Evolutionary conservation across 768 basidiomycete species (phyloP).

Genomic region (Trichaptum fuscoviolaceum): DNA sequence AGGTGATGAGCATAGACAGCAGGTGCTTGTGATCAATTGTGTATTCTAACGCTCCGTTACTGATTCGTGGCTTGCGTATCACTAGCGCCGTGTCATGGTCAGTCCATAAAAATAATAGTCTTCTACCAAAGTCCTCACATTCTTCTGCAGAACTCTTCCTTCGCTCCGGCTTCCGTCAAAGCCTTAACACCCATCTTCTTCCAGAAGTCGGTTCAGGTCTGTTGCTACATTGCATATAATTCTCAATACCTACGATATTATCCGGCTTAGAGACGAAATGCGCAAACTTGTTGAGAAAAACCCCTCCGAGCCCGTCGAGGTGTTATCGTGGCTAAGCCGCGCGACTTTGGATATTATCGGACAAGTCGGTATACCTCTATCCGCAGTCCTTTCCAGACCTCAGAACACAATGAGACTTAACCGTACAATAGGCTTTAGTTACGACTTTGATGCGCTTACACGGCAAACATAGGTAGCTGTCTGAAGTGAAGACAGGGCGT

Average conservation of each 20-base stretch:
- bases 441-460: slow-evolving; percentile 30
- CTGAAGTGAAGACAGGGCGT: no score
- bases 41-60: background rate
- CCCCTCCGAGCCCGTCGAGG: slow-evolving; percentile 16
- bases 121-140: background rate
- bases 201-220: slow-evolving; percentile 5
- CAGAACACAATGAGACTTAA: no score
- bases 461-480: no score
- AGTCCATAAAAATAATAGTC: background rate
- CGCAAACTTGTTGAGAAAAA: slow-evolving; percentile 26
- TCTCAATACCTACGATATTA: background rate
- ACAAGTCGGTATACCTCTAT: slow-evolving; percentile 14
- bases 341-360: slow-evolving; percentile 22
- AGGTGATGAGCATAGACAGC: slow-evolving; percentile 33
- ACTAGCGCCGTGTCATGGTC: slow-evolving; percentile 27
- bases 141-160: slow-evolving; percentile 6
- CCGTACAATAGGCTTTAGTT: slow-evolving; percentile 30
- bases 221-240: background rate
- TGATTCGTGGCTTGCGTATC: background rate
- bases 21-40: slow-evolving; percentile 20
- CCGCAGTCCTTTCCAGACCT: background rate
- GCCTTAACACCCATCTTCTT: slow-evolving; percentile 6
- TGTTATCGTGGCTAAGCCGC: slow-evolving; percentile 15
- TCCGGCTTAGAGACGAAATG: slow-evolving; percentile 50
- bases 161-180: no score